Base-by-base conservation (phyloP, 2,329 filamentous ascomycete species). In the Ophiosphaerella herpotricha region DNA sequence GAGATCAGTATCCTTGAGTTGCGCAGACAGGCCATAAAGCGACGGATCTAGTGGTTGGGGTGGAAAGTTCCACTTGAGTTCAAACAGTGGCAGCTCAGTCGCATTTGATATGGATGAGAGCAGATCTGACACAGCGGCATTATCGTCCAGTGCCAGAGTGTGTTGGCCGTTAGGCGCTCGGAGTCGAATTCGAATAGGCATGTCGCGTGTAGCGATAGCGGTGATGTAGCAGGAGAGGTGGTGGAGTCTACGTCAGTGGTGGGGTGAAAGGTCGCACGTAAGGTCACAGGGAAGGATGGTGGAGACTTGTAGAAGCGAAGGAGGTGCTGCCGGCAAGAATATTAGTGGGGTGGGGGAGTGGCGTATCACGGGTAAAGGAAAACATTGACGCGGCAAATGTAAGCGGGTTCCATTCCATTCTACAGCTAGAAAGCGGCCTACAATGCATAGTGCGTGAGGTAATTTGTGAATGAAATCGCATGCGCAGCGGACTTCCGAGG, bases 41-140 rank as follows among this genome's bases (percentile, higher is more conserved):
- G 82, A 79, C 8, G 87, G 76, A 32, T 85, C 79, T 13, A 97
- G 80, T 0, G 84, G 78, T 66, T 87, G 85, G 21, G 90, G 86
- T 1, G 93, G 93, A 63, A 89, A 96, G 32, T 91, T 91, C 74
- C 88, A 90, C 78, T 94, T 96, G 55, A 96, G 77, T 37, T 88
- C 83, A 66, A 93, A 91, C 12, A 79, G 78, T 6, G 78, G 64
- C 13, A 93, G 78, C 4, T 82, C 82, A 1, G 89, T 90, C 64
- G 84, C 83, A 42, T 82, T 75, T 43, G 79, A 80, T 63, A 92
- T 85, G 42, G 82, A 77, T 4, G 79, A 68, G 39, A 86, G 76
- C 1, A 92, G 78, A 45, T 85, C 79, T 40, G 75, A 76, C 39
- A 90, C 80, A 3, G 84, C 88, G 44, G 89, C 87, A 53, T 82